Conservation (phyloP, 768 basidiomycete genomes). For the Macrolepiota dolichaula region DNA sequence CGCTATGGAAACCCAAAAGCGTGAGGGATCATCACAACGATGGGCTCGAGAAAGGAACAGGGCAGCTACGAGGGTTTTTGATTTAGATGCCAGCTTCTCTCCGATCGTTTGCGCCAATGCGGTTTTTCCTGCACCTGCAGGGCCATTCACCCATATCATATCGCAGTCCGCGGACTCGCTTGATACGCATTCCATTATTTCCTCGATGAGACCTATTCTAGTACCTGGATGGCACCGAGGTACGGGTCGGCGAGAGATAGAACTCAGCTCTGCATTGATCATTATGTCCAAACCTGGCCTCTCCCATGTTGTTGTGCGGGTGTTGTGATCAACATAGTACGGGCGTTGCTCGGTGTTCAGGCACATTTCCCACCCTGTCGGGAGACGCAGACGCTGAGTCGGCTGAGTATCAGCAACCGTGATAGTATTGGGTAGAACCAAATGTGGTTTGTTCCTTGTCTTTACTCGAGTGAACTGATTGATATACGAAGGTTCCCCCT, state of each 20-base stretch:
- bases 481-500: too few relatives aligned
- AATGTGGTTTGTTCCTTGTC: too few relatives aligned
- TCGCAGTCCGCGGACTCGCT: not conserved
- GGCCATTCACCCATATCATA: slow-evolving; percentile 20
- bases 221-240: not conserved
- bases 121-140: slow-evolving; percentile 23
- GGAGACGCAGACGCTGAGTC: too few relatives aligned
- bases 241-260: not conserved
- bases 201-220: not conserved
- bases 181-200: not conserved
- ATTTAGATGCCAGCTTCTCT: slow-evolving; percentile 10
- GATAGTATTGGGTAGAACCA: too few relatives aligned
- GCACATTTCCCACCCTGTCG: too few relatives aligned
- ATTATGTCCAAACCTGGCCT: too few relatives aligned
- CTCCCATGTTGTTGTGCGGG: too few relatives aligned
- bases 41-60: slow-evolving; percentile 13
- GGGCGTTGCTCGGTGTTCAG: too few relatives aligned
- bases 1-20: not conserved
- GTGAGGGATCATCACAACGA: not conserved
- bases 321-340: too few relatives aligned
- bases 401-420: too few relatives aligned
- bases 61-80: slow-evolving; percentile 10
- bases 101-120: slow-evolving; percentile 28
- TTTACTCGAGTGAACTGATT: too few relatives aligned
- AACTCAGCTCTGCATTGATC: too few relatives aligned